Base-by-base conservation (phyloP, 2,329 filamentous ascomycete genomes). In the Diaporthe capsici region DNA sequence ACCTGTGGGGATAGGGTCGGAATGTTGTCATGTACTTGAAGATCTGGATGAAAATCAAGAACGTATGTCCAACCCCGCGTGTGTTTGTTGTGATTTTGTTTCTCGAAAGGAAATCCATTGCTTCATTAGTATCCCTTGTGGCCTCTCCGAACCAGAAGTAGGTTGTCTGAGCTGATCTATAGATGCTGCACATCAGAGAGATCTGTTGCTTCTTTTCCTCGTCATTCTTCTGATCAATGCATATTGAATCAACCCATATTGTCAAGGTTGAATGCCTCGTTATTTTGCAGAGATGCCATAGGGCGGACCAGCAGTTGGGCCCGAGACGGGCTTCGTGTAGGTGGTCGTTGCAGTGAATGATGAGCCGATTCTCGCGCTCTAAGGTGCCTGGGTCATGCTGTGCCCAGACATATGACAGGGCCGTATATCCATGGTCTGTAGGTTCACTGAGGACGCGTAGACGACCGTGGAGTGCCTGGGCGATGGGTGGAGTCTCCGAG, bases 131-230 rank as follows among this genome's bases (percentile, higher is more conserved):
- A 20, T 28, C 53, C 13, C 31, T 57, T 57, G 25, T 31, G 25
- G 53, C 53, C 28, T 57, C 53, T 57, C 53, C 28, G 13, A 57
- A 13, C 53, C 53, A 57, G 28, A 57, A 57, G 53, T 57, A 57
- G 25, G 53, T 57, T 8, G 25, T 31, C 25, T 31, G 25, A 57
- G 53, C 53, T 20, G 53, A 57, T 9, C 5, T 17, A 17, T 57
- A 57, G 53, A 57, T 31, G 28, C 3, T 5, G 31, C 25, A 17
- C 53, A 57, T 57, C 28, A 31, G 25, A 7, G 53, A 28, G 4
- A 57, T 57, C 25, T 57, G 53, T 17, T 31, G 28, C 7, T 13
- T 7, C 25, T 57, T 57, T 31, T 57, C 53, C 12, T 57, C 53
- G 25, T 15, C 13, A 13, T 57, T 57, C 25, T 28, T 31, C 25